Percentiles rank a stretch among this genome's conserved stretches.
phyloP scores from a whole-genome alignment of 1,284 basidiomycete genomes.

The Vanrija pseudolonga region DNA sequence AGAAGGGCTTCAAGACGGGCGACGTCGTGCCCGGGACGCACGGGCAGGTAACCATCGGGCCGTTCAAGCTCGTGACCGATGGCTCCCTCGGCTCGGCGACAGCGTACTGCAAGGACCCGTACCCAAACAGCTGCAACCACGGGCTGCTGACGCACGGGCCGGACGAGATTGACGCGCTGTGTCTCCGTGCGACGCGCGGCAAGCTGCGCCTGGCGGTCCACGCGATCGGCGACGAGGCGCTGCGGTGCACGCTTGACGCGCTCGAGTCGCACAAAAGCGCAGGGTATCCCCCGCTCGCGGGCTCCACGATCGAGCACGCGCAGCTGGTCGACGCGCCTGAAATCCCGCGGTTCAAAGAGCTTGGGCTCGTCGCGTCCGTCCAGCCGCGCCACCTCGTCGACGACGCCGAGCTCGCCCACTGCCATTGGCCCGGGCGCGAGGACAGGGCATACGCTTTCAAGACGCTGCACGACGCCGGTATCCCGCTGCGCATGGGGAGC shows the following conservation, averaged over 20 bases:
- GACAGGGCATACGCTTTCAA: conserved; percentile 31
- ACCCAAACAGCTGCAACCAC: conserved; percentile 27
- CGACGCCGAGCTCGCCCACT: conserved; percentile 29
- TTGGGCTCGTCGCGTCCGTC: conserved; percentile 35
- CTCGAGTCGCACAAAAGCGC: conserved; percentile 12
- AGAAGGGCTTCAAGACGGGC: conserved; percentile 24
- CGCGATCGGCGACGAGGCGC: conserved; percentile 40
- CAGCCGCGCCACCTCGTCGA: conserved; percentile 40
- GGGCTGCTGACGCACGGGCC: conserved; percentile 22
- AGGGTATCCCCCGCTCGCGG: conserved; percentile 17
- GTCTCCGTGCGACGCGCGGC: conserved; percentile 18
- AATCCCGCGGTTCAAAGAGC: conserved; percentile 23
- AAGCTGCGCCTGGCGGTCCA: conserved; percentile 33
- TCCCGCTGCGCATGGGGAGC: conserved; percentile 32
- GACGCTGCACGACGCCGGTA: conserved; percentile 26
- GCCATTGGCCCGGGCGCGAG: conserved; percentile 34
- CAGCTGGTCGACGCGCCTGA: conserved; percentile 32
- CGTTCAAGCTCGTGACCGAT: conserved; percentile 37
- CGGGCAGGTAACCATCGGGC: conserved; percentile 30
- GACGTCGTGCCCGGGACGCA: conserved; percentile 28
- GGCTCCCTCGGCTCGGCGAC: conserved; percentile 25
- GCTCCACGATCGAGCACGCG: conserved; percentile 39
- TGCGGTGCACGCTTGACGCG: conserved; percentile 23
- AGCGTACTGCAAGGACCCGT: conserved; percentile 37
- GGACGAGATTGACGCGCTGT: conserved; percentile 21